phyloP scores from a whole-genome alignment of 2,329 filamentous ascomycete species.

The Lachnellula hyalina region DNA sequence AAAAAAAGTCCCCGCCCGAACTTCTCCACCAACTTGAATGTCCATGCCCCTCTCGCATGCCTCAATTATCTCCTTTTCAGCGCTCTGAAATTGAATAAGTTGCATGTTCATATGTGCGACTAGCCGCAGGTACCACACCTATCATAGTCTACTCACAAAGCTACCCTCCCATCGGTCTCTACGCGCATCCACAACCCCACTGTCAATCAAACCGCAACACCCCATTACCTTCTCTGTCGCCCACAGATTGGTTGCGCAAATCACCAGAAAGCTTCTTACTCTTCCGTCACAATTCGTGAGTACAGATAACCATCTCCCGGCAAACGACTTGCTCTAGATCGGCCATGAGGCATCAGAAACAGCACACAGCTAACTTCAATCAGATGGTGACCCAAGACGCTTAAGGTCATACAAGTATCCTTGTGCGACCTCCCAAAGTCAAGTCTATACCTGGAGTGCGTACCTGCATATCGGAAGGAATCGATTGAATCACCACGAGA shows the following conservation, averaged over 20 bases:
- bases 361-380: constrained; percentile 14
- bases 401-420: constrained; percentile 30
- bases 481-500: constrained; percentile 14
- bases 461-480: constrained; percentile 29
- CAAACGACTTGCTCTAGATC: neutral
- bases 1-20: neutral
- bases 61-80: neutral
- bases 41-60: neutral
- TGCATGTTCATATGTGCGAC: constrained; percentile 1
- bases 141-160: neutral
- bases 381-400: constrained; percentile 26
- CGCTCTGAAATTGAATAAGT: neutral
- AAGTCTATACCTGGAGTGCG: constrained; percentile 18
- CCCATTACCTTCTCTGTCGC: neutral
- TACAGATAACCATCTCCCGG: neutral
- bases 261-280: neutral
- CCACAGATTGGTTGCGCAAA: neutral
- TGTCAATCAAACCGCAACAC: neutral
- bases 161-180: neutral
- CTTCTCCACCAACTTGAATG: neutral
- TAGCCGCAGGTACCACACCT: neutral
- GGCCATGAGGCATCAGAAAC: neutral
- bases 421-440: constrained; percentile 27
- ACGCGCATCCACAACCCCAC: neutral
- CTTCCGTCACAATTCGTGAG: constrained; percentile 2